phyloP scores from a whole-genome alignment of 1,284 basidiomycete genomes.

The Meira miltonrushii region DNA sequence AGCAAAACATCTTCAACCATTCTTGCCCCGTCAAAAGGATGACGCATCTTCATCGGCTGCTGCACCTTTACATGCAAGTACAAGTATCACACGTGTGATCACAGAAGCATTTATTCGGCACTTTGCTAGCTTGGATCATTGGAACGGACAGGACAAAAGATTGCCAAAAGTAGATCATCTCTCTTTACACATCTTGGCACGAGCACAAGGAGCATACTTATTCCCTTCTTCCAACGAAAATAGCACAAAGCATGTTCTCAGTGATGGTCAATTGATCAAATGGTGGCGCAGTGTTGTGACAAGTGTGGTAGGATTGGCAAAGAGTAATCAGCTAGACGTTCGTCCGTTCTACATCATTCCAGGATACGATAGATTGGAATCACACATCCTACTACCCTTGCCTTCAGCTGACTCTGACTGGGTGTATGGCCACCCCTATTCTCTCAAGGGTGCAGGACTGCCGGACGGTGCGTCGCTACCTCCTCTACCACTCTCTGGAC shows the following conservation, averaged over 20 bases:
- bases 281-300: conserved; percentile 72
- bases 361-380: conserved; percentile 36
- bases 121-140: conserved; percentile 61
- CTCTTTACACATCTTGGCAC: conserved; percentile 77
- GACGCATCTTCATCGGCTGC: background rate
- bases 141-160: conserved; percentile 15
- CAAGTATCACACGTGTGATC: conserved; percentile 60
- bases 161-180: conserved; percentile 25
- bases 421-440: conserved; percentile 49
- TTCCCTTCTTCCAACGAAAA: conserved; percentile 84
- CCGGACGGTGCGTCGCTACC: conserved; percentile 17
- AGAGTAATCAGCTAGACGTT: conserved; percentile 16
- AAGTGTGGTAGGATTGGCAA: conserved; percentile 19
- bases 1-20: conserved; percentile 4
- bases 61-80: conserved; percentile 17
- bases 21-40: background rate
- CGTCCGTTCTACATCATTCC: conserved; percentile 45
- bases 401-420: conserved; percentile 20
- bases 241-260: conserved; percentile 65
- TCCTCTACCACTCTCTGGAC: conserved; percentile 34
- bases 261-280: conserved; percentile 73
- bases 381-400: conserved; percentile 41
- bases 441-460: conserved; percentile 15
- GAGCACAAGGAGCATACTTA: conserved; percentile 83
- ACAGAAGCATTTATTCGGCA: conserved; percentile 65